Evolutionary conservation across 345 rosid species (phyloP).

Genomic region (Citrus inodora): DNA sequence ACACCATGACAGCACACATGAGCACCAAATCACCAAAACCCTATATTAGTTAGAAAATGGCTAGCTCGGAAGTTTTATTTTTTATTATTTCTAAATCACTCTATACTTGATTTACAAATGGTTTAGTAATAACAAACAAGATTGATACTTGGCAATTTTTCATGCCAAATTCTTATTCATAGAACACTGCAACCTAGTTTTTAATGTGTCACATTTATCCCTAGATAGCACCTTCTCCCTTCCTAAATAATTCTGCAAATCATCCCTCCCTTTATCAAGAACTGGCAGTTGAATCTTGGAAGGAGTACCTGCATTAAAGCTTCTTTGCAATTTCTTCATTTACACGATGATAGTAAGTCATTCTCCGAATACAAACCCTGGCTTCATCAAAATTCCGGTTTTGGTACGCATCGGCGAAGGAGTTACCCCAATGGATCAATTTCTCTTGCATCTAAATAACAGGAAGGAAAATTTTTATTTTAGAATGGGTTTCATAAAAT

Average conservation of each 20-base stretch:
- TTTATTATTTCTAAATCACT: neutral
- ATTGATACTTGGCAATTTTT: neutral
- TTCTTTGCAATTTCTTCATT: slow-evolving; percentile 77
- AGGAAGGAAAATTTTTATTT: neutral
- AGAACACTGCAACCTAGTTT: neutral
- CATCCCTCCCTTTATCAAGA: neutral
- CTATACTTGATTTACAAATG: neutral
- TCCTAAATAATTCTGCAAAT: neutral
- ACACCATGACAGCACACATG: neutral
- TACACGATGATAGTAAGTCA: slow-evolving; percentile 81
- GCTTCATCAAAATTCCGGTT: slow-evolving; percentile 67
- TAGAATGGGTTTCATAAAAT: neutral
- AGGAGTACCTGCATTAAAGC: slow-evolving; percentile 43
- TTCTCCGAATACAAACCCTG: slow-evolving; percentile 59
- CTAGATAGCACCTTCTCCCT: neutral
- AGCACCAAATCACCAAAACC: neutral
- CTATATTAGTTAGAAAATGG: neutral
- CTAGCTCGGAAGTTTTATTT: neutral
- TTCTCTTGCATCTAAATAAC: slow-evolving; percentile 60
- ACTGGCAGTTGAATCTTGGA: neutral
- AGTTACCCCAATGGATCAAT: slow-evolving; percentile 54
- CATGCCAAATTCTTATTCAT: too few species aligned
- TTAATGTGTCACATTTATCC: neutral
- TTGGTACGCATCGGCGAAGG: slow-evolving; percentile 54
- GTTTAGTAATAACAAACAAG: neutral